Conservation (phyloP, 192 early-diverging fungal genomes). For the Backusella luteola region DNA sequence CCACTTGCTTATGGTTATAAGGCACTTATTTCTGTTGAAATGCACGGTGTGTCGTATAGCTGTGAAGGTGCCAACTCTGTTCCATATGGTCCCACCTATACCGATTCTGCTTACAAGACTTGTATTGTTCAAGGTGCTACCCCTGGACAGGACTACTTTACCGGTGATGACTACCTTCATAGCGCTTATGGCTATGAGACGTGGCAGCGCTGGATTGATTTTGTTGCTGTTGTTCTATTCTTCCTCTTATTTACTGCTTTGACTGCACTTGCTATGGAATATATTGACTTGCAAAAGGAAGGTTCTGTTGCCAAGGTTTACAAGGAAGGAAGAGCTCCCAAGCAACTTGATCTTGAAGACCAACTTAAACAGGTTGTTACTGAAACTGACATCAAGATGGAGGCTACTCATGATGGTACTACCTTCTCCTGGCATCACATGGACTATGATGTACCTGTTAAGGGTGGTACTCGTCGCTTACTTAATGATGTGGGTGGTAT, state of each 20-base stretch:
- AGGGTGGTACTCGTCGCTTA: conserved; percentile 60
- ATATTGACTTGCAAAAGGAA: conserved; percentile 57
- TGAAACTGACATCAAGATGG: conserved; percentile 42
- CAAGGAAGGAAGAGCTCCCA: conserved; percentile 35
- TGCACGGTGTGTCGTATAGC: conserved; percentile 47
- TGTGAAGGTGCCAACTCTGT: conserved; percentile 31
- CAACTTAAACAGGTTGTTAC: conserved; percentile 45
- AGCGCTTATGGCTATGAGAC: conserved; percentile 54
- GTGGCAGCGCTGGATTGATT: conserved; percentile 55
- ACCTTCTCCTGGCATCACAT: conserved; percentile 63
- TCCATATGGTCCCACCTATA: conserved; percentile 38
- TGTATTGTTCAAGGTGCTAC: conserved; percentile 64
- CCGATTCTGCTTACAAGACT: conserved; percentile 35
- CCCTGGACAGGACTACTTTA: conserved; percentile 53
- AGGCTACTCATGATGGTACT: conserved; percentile 43
- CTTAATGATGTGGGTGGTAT: conserved; percentile 68
- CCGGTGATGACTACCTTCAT: conserved; percentile 59
- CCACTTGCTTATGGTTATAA: conserved; percentile 60
- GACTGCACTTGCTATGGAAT: conserved; percentile 57
- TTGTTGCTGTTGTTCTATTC: conserved; percentile 55
- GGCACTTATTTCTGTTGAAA: conserved; percentile 60
- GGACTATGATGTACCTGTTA: conserved; percentile 66
- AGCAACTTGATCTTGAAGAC: conserved; percentile 21
- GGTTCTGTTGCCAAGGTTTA: conserved; percentile 52
- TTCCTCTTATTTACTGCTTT: conserved; percentile 43